phyloP scores from a whole-genome alignment of 306 rosid genomes.

The Cicer arietinum region DNA sequence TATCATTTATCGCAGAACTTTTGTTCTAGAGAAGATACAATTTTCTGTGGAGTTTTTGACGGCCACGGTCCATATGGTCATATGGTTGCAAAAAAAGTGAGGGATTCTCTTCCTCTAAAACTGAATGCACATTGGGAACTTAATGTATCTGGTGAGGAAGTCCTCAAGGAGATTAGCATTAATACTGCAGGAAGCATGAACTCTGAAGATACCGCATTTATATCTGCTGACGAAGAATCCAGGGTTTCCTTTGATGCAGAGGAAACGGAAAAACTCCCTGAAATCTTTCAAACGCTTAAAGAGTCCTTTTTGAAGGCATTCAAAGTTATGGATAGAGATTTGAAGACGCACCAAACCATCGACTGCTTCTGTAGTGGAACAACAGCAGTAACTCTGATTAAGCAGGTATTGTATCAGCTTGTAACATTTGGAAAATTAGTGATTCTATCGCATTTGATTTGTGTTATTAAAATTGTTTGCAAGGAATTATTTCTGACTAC shows the following conservation, averaged over 20 bases:
- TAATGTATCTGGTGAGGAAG: slow-evolving; percentile 59
- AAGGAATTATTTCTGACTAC: slow-evolving; percentile 43
- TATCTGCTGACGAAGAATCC: slow-evolving; percentile 74
- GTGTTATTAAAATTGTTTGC: slow-evolving; percentile 22
- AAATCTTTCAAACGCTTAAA: slow-evolving; percentile 74
- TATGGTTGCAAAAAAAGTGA: slow-evolving; percentile 97
- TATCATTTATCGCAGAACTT: slow-evolving; percentile 69
- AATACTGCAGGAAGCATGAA: slow-evolving; percentile 72
- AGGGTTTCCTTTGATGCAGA: slow-evolving; percentile 64
- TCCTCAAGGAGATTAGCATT: slow-evolving; percentile 73
- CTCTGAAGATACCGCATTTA: slow-evolving; percentile 63
- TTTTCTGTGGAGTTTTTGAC: slow-evolving; percentile 97
- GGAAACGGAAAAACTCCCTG: slow-evolving; percentile 73
- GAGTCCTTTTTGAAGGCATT: slow-evolving; percentile 88
- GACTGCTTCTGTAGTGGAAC: slow-evolving; percentile 98
- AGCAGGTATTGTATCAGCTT: slow-evolving; percentile 78
- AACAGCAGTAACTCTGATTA: slow-evolving; percentile 91
- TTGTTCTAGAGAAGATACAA: slow-evolving; percentile 76
- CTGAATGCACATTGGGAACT: slow-evolving; percentile 90
- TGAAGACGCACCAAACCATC: slow-evolving; percentile 69
- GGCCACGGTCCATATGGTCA: slow-evolving; percentile 99
- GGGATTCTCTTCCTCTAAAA: slow-evolving; percentile 94
- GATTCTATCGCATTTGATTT: not conserved
- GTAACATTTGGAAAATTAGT: slow-evolving; percentile 15
- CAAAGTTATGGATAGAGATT: slow-evolving; percentile 88